Base-by-base conservation (phyloP, 495 filamentous ascomycete species). In the Chaetomium fimeti region DNA sequence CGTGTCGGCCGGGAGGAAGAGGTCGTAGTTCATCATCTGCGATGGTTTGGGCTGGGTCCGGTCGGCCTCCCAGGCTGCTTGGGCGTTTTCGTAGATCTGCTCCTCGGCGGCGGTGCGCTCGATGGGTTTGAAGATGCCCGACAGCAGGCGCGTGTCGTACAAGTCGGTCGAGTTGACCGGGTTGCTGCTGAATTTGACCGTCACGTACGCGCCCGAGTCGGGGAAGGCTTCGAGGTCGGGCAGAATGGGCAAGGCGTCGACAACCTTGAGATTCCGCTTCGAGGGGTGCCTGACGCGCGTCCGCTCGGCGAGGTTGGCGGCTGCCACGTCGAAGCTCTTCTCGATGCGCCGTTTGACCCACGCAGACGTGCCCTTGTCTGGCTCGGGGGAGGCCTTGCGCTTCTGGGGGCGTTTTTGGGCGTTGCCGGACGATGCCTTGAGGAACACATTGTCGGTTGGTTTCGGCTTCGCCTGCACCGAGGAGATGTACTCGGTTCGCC, bases 401-500 rank as follows among this genome's bases (percentile, higher is more conserved):
- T 77, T 77, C 64, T 68, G 63, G 18, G 76, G 75, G 13, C 77
- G 77, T 62, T 79, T 79, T 1, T 62, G 57, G 42, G 71, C 59
- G 9, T 77, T 76, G 65, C 78, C 77, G 11, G 69, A 55, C 27
- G 80, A 76, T 57, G 81, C 79, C 57, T 79, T 75, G 25, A 75
- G 54, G 52, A 75, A 75, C n/a, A 70, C 51, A 56, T 67, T 68
- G 57, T 55, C 65, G 20, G 69, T 68, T 5, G 57, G 43, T 9
- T 65, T 59, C 16, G 71, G 68, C 57, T 70, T 72, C 63, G 48
- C 65, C 79, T 73, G 75, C 48, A 85, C 85, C 9, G 90, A 88
- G 5, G 93, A 92, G 63, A 95, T 97, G 73, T 98, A 97, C 73
- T 98, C 95, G 16, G 95, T 97, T 52, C 93, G 88, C 42, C 94